A percentile compares a stretch with the other conserved stretches of the same genome.
These are phyloP conservation scores for Cymbopogon citratus DNA, from an alignment of 176 grass and related monocot species.

Conservation along the genomic window DNA sequence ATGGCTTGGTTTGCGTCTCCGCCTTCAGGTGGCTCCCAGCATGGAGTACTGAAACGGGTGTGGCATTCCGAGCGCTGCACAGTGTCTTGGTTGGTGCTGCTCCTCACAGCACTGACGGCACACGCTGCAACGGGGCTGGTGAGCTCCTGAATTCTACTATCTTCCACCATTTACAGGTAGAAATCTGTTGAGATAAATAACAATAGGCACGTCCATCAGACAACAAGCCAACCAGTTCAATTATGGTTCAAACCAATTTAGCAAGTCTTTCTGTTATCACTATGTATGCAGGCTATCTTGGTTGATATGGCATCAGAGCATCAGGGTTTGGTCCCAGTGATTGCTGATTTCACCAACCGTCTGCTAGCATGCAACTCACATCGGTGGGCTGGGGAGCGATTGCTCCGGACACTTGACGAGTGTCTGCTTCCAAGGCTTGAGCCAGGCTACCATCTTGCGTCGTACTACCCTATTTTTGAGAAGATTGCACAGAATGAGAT, in stretches of 20 bases:
- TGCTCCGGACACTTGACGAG: conserved; percentile 71
- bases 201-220: conserved; percentile 24
- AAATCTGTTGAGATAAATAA: conserved; percentile 17
- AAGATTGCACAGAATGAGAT: conserved; percentile 71
- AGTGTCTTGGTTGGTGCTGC: conserved; percentile 46
- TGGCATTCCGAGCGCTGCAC: conserved; percentile 77
- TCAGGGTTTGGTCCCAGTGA: conserved; percentile 60
- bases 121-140: conserved; percentile 27
- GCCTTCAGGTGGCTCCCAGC: conserved; percentile 66
- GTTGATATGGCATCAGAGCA: conserved; percentile 66
- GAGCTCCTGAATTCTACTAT: conserved; percentile 68
- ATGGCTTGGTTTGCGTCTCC: conserved; percentile 67
- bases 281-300: conserved; percentile 59
- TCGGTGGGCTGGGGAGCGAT: conserved; percentile 38
- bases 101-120: conserved; percentile 46
- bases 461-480: conserved; percentile 85
- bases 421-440: conserved; percentile 72
- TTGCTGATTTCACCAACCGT: conserved; percentile 63
- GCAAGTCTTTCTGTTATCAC: not conserved
- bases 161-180: conserved; percentile 83
- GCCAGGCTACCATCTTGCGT: conserved; percentile 53
- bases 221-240: not conserved
- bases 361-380: conserved; percentile 66
- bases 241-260: not conserved
- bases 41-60: conserved; percentile 74